Percentiles rank a stretch among this genome's conserved stretches.
Evolutionary conservation across 176 grass and related monocot species (phyloP).

Genomic region (Metroxylon sagu): DNA sequence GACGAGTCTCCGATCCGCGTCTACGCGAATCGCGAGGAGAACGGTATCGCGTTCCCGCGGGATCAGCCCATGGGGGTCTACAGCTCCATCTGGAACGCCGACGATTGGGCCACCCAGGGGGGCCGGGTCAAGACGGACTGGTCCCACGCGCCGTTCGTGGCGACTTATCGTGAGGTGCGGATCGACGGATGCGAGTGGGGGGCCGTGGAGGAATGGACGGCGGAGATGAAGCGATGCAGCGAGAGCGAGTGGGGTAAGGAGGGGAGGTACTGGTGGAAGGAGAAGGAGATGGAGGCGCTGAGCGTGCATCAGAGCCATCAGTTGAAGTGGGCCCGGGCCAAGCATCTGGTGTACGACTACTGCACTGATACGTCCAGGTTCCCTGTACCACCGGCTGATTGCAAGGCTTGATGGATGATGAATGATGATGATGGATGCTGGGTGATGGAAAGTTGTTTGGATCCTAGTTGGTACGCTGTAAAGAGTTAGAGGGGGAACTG

Average conservation of each 20-base stretch:
- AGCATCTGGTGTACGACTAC: conserved; percentile 97
- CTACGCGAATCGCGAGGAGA: conserved; percentile 43
- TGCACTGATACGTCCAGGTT: conserved; percentile 68
- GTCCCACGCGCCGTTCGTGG: conserved; percentile 87
- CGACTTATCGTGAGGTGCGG: conserved; percentile 50
- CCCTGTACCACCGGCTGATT: conserved; percentile 63
- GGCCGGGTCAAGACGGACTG: conserved; percentile 95
- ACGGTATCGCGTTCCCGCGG: conserved; percentile 34
- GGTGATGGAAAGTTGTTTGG: too few relatives aligned
- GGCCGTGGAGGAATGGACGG: conserved; percentile 13
- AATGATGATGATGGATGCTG: background rate
- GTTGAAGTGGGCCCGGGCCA: conserved; percentile 82
- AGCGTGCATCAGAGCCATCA: conserved; percentile 91
- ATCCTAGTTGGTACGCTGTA: too few relatives aligned
- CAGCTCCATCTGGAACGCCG: conserved; percentile 98
- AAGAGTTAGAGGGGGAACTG: too few relatives aligned
- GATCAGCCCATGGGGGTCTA: conserved; percentile 86
- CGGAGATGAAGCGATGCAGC: conserved; percentile 58
- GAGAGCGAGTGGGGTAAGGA: conserved; percentile 65
- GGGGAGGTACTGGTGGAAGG: conserved; percentile 95
- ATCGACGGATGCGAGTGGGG: conserved; percentile 83
- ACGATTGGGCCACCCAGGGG: conserved; percentile 98
- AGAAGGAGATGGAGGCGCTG: conserved; percentile 89
- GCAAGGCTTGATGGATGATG: conserved; percentile 11
- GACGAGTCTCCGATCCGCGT: conserved; percentile 90